Base-by-base conservation (phyloP, 257 asterid genomes). In the Capsicum rhomboideum region DNA sequence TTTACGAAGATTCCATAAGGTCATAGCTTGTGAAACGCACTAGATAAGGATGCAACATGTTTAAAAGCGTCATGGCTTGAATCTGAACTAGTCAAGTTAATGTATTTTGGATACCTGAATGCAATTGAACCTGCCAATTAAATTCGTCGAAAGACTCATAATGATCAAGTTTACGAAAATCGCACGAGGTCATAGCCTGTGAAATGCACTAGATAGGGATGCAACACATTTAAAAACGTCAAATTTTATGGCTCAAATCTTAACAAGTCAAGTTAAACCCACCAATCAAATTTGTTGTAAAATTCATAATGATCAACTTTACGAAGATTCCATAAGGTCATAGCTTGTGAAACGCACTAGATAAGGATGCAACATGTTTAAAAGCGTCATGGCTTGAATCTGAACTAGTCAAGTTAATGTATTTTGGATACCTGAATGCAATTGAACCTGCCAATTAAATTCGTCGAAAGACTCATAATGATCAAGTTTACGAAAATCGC, bases 341-440 rank as follows among this genome's bases (percentile, higher is more conserved):
- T 67, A 68, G 16, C 5, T 37, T 18, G 52, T 34, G 52, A 34
- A 56, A n/a, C 16, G 2, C 61, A 54, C 23, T 54, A 17, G 23
- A 54, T n/a, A 54, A 8, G n/a, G 8, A 54, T 54, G 23, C 23
- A 54, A 54, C 10, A 54, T n/a, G n/a, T 49, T 12, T 49, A 49
- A 10, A 49, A 49, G 16, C 54, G 5, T 49, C 4, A 49, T n/a
- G n/a, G n/a, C n/a, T n/a, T n/a, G 20, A 6, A 63, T 26, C 0
- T 63, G 6, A 63, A 63, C 2, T 26, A 63, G 40, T 63, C 1
- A 26, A 12, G 2, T 11, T 63, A 26, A 63, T 26, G 2, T 12
- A 63, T 12, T 61, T 61, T 0, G 11, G 0, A n/a, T 4, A 2
- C 0, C n/a, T n/a, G n/a, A n/a, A n/a, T n/a, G n/a, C n/a, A n/a